phyloP scores from a whole-genome alignment of 2,329 filamentous ascomycete species.

The Leptographium lundbergii region DNA sequence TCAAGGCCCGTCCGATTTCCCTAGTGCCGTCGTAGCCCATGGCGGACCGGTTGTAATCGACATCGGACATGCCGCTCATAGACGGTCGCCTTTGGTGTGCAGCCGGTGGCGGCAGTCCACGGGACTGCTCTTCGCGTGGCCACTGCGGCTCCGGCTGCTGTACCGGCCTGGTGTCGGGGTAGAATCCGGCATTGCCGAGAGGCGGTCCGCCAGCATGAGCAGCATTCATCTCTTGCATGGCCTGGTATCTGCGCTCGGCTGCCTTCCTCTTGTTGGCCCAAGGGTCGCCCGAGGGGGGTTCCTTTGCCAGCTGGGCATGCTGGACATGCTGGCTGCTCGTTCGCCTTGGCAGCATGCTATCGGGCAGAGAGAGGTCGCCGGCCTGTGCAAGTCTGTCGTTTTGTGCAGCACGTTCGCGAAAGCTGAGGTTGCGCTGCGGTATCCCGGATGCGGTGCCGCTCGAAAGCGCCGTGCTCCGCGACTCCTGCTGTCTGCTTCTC shows the following conservation, averaged over 20 bases:
- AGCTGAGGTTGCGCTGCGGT: conserved; percentile 44
- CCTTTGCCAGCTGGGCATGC: conserved; percentile 44
- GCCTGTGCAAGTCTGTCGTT: conserved; percentile 25
- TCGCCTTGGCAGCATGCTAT: conserved; percentile 3
- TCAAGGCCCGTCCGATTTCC: background rate
- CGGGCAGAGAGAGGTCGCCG: background rate
- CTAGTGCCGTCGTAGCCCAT: background rate
- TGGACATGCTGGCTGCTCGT: conserved; percentile 39
- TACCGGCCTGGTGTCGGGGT: background rate
- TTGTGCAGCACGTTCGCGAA: conserved; percentile 43
- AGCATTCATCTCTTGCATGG: conserved; percentile 15
- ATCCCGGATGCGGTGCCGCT: conserved; percentile 18
- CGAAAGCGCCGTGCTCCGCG: conserved; percentile 15
- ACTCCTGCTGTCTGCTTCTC: conserved; percentile 3
- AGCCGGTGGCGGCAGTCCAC: background rate
- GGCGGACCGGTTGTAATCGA: background rate
- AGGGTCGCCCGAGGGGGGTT: conserved; percentile 38
- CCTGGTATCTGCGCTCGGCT: conserved; percentile 25
- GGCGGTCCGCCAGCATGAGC: background rate
- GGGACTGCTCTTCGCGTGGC: background rate
- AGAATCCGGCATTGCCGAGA: too few relatives aligned
- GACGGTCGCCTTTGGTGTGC: background rate
- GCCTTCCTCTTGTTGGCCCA: conserved; percentile 31
- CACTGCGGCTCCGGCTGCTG: background rate
- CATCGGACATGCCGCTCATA: background rate